Evolutionary conservation across 495 filamentous ascomycete genomes (phyloP).

Genomic region (Aspergillus kassunensis): DNA sequence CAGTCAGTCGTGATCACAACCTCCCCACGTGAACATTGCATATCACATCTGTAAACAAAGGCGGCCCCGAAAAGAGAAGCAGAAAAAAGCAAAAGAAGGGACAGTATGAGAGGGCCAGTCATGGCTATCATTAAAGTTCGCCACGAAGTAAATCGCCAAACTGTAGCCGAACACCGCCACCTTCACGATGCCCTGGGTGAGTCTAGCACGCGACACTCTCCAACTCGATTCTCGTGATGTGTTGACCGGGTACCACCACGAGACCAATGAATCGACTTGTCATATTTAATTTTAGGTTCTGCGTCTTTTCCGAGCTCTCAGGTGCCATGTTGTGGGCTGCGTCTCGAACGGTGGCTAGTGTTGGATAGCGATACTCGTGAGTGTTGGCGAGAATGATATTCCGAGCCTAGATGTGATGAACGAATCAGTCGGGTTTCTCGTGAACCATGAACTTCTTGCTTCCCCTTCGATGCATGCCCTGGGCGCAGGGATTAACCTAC

Average conservation of each 20-base stretch:
- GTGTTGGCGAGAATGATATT: conserved; percentile 85
- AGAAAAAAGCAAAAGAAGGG: conserved; percentile 4
- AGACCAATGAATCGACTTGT: conserved; percentile 82
- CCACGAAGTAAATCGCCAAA: conserved; percentile 6
- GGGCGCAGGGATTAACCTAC: conserved; percentile 42
- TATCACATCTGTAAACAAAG: conserved; percentile 4
- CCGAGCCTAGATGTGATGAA: conserved; percentile 50
- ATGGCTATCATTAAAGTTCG: conserved; percentile 6
- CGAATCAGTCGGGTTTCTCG: conserved; percentile 10
- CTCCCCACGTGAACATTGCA: conserved; percentile 12
- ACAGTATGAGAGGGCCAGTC: background rate
- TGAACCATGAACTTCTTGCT: background rate
- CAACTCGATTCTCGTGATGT: conserved; percentile 83
- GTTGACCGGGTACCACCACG: conserved; percentile 81
- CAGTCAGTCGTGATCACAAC: background rate
- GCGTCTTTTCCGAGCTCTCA: conserved; percentile 20
- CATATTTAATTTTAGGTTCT: conserved; percentile 60
- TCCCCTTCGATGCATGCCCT: conserved; percentile 2
- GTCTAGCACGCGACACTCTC: conserved; percentile 54
- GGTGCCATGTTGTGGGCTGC: conserved; percentile 37
- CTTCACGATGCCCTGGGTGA: conserved; percentile 17
- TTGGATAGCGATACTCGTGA: conserved; percentile 80
- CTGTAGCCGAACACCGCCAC: conserved; percentile 4
- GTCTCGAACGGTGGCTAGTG: conserved; percentile 44
- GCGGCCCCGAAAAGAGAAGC: background rate